A percentile compares a stretch with the other conserved stretches of the same genome.
phyloP scores from a whole-genome alignment of 2,329 filamentous ascomycete genomes.

The Penicillium sp. region DNA sequence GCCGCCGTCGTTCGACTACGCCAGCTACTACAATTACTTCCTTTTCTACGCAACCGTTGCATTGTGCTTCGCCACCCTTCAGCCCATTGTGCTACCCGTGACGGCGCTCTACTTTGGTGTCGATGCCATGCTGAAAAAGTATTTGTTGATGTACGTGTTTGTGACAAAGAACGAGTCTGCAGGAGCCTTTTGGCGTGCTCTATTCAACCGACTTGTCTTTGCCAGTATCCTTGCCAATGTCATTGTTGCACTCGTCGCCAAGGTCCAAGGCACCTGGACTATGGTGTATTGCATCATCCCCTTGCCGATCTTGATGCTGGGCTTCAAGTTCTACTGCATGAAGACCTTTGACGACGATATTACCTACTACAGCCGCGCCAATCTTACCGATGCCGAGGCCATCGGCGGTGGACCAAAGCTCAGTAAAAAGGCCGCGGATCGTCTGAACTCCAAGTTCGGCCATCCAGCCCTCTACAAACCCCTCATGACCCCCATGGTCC shows the following conservation, averaged over 20 bases:
- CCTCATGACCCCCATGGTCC: constrained; percentile 92
- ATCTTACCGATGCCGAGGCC: constrained; percentile 57
- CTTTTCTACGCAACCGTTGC: constrained; percentile 91
- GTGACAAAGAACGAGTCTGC: constrained; percentile 96
- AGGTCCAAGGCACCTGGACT: constrained; percentile 66
- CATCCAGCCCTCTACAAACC: constrained; percentile 89
- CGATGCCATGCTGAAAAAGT: constrained; percentile 92
- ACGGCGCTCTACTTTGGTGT: constrained; percentile 87
- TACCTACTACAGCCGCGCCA: constrained; percentile 74
- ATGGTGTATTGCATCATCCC: constrained; percentile 74
- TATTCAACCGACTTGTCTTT: constrained; percentile 93
- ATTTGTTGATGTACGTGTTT: constrained; percentile 90
- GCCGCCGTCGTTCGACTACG: constrained; percentile 90
- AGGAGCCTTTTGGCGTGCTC: constrained; percentile 84
- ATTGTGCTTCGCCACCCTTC: constrained; percentile 79
- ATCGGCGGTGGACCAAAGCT: constrained; percentile 37
- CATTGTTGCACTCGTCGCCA: constrained; percentile 75
- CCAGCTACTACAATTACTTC: constrained; percentile 97
- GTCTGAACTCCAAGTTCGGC: constrained; percentile 76
- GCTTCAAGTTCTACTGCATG: constrained; percentile 85
- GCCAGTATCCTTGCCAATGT: constrained; percentile 76
- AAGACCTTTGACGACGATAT: constrained; percentile 76
- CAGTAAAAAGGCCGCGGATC: constrained; percentile 54
- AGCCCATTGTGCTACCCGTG: constrained; percentile 83
- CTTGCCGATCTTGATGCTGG: constrained; percentile 74